phyloP scores from a whole-genome alignment of 805 yeast genomes.

The Babjeviella inositovora region DNA sequence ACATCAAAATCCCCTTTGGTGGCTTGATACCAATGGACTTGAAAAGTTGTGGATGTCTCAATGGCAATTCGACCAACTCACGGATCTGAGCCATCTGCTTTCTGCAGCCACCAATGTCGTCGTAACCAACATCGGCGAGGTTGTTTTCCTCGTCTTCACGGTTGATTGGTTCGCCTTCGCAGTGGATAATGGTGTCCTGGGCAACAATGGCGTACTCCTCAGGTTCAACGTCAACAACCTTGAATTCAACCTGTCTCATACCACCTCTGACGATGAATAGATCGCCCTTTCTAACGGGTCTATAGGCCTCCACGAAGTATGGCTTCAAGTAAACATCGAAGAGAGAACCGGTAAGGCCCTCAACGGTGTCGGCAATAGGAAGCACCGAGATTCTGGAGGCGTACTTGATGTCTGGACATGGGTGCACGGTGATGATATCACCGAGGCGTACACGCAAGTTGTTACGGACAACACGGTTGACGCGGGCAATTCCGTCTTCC shows the following conservation, averaged over 20 bases:
- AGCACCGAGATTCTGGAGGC: slow-evolving; percentile 88
- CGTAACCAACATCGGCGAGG: slow-evolving; percentile 94
- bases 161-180: slow-evolving; percentile 97
- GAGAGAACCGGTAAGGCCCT: slow-evolving; percentile 91
- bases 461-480: slow-evolving; percentile 92
- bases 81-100: slow-evolving; percentile 99
- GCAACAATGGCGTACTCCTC: slow-evolving; percentile 96
- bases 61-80: slow-evolving; percentile 94
- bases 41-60: slow-evolving; percentile 96
- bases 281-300: slow-evolving; percentile 97
- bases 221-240: slow-evolving; percentile 96
- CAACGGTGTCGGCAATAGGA: slow-evolving; percentile 96
- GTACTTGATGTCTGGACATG: slow-evolving; percentile 96
- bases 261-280: slow-evolving; percentile 95
- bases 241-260: slow-evolving; percentile 98
- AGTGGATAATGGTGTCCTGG: slow-evolving; percentile 94
- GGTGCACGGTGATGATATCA: slow-evolving; percentile 79
- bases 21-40: slow-evolving; percentile 98
- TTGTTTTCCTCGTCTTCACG: slow-evolving; percentile 97
- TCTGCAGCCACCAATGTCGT: slow-evolving; percentile 97
- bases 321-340: slow-evolving; percentile 96
- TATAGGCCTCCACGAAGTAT: slow-evolving; percentile 95
- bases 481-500: slow-evolving; percentile 87
- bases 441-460: slow-evolving; percentile 89
- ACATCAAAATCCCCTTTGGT: slow-evolving; percentile 96